Evolutionary conservation across 805 yeast species (phyloP).

Genomic region (Metschnikowia reukaufii): DNA sequence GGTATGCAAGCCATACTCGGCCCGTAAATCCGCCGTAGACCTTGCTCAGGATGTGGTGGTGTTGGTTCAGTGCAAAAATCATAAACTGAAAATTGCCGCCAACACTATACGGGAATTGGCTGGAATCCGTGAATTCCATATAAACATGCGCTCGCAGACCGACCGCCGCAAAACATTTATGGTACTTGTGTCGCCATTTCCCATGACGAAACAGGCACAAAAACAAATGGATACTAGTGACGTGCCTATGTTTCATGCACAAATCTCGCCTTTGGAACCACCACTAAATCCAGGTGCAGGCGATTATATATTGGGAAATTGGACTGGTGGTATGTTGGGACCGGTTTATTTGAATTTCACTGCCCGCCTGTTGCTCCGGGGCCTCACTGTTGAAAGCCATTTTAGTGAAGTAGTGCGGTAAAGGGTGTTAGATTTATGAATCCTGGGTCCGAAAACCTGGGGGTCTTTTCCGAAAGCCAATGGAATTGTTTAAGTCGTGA

Average conservation of each 20-base stretch:
- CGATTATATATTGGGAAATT: constrained; percentile 35
- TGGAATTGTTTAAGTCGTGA: no score
- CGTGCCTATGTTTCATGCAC: constrained; percentile 47
- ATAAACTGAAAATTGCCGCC: constrained; percentile 45
- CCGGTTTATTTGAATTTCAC: constrained; percentile 39
- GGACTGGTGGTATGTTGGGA: constrained; percentile 38
- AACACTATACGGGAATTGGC: constrained; percentile 50
- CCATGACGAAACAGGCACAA: constrained; percentile 48
- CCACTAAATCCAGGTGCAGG: constrained; percentile 8
- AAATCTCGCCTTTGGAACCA: constrained; percentile 35
- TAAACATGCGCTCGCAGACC: constrained; percentile 19
- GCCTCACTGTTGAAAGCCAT: constrained; percentile 26
- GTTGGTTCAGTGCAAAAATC: constrained; percentile 58
- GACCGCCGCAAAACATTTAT: constrained; percentile 28
- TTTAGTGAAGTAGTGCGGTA: constrained; percentile 5
- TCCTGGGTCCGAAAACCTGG: no score
- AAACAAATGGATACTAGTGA: constrained; percentile 44
- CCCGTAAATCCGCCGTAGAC: constrained; percentile 5
- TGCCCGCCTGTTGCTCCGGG: constrained; percentile 36
- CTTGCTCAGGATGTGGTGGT: constrained; percentile 36
- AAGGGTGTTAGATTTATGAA: no score
- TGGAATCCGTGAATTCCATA: constrained; percentile 48
- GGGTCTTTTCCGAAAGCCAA: no score
- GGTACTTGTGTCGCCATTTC: constrained; percentile 48
- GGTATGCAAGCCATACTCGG: constrained; percentile 6